Conservation (phyloP, 2,329 filamentous ascomycete species). For the Verticillium nonalfalfae region DNA sequence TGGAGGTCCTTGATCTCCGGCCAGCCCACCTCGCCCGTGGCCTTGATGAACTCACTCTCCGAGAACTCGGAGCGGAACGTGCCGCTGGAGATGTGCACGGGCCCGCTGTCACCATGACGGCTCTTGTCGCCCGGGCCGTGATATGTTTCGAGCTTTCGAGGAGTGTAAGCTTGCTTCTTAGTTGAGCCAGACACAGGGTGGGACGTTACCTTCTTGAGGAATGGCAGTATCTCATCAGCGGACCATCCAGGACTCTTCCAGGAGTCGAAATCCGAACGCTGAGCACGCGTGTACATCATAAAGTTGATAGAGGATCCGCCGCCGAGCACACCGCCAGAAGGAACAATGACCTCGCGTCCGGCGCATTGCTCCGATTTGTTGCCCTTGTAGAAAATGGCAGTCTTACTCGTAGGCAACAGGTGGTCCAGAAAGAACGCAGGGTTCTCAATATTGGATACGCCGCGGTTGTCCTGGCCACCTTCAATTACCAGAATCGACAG, state of each 20-base stretch:
- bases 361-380: constrained; percentile 37
- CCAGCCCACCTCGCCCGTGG: constrained; percentile 36
- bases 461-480: constrained; percentile 45
- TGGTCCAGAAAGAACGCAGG: constrained; percentile 45
- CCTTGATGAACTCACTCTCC: constrained; percentile 36
- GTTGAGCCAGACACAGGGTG: not conserved
- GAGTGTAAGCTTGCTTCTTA: not conserved
- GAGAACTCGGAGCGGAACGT: constrained; percentile 28
- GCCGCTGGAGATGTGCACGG: constrained; percentile 41
- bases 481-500: constrained; percentile 47
- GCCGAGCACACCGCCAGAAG: constrained; percentile 39
- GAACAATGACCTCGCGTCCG: constrained; percentile 31
- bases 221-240: constrained; percentile 41
- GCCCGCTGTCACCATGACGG: constrained; percentile 38
- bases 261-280: constrained; percentile 40
- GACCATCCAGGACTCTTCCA: constrained; percentile 48
- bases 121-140: constrained; percentile 15
- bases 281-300: constrained; percentile 38
- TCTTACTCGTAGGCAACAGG: constrained; percentile 69
- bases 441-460: constrained; percentile 38
- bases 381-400: constrained; percentile 42
- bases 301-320: constrained; percentile 43
- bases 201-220: constrained; percentile 36
- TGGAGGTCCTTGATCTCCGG: constrained; percentile 42
- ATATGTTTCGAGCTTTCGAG: constrained; percentile 15